phyloP scores from a whole-genome alignment of 257 asterid genomes.

The Lycium barbarum region DNA sequence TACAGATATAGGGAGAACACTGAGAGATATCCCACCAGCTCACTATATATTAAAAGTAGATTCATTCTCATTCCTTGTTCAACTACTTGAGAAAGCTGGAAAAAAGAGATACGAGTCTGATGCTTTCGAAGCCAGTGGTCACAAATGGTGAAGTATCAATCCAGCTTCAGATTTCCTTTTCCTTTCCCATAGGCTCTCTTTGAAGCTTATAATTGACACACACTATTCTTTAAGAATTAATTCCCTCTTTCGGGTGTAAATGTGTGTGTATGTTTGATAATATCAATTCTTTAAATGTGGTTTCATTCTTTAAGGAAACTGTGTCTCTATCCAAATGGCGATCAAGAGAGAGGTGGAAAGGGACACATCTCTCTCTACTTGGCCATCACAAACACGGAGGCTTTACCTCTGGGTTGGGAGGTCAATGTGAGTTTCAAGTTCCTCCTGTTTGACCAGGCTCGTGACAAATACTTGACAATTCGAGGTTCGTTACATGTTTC shows the following conservation, averaged over 20 bases:
- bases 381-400: slow-evolving; percentile 8
- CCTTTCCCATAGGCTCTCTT: background rate
- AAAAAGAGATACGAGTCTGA: background rate
- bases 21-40: slow-evolving; percentile 27
- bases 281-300: background rate
- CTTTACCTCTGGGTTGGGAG: slow-evolving; percentile 33
- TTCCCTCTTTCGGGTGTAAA: background rate
- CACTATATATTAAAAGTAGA: slow-evolving; percentile 26
- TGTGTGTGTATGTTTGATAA: background rate
- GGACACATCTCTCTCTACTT: slow-evolving; percentile 29
- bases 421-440: background rate
- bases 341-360: slow-evolving; percentile 1
- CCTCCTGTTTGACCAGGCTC: slow-evolving; percentile 12
- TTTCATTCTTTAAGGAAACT: slow-evolving; percentile 10
- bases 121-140: slow-evolving; percentile 21
- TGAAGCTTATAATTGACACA: background rate
- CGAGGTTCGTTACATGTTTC: slow-evolving; percentile 2
- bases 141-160: slow-evolving; percentile 10
- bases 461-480: slow-evolving; percentile 27
- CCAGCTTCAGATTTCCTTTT: background rate
- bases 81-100: background rate
- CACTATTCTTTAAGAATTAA: too few species aligned
- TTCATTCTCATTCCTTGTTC: slow-evolving; percentile 24
- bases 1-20: background rate
- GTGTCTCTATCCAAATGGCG: slow-evolving; percentile 27